Evolutionary conservation across 108 stramenopile genomes (phyloP), one percentile per base, ranked within the genome.

Genomic region (Conticribra guillardii): DNA sequence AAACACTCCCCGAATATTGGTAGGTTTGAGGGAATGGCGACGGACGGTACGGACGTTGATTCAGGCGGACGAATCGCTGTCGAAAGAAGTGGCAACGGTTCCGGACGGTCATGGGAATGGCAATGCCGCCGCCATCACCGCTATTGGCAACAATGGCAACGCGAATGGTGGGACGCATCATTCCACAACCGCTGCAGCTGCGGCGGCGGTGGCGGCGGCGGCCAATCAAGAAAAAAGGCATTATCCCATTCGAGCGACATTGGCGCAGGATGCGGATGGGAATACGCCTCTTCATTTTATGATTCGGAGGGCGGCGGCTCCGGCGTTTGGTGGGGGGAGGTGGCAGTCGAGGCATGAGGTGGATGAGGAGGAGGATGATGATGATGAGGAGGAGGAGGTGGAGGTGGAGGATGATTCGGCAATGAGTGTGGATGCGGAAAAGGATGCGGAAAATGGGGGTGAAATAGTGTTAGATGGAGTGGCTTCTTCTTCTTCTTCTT

Each of bases 241-340:
- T 21, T 45, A 24, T 29, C 50, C 53, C 53, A 16, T 54, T 16
- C 66, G 88, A 27, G 87, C 87, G 9, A 69, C 85, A 1, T 51
- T 88, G 32, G 59, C 81, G 24, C 87, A 91, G 64, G 89, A 91
- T 54, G 84, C 88, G 1, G 90, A 91, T 54, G 90, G 90, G 23
- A 84, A 88, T 60, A 87, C 85, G 8, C 90, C 90, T 0, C 68
- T 91, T 26, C 90, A 91, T 71, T 66, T 91, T 32, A 61, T 91
- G 54, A 84, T 91, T 26, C 82, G 90, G 48, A 67, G 86, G 44
- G 79, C 86, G 27, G 71, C 71, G 17, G 61, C 71, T 18, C 71
- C 71, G 23, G 61, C 71, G 45, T 72, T 72, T 30, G 61, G 53
- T 28, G 51, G 60, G 54, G 71, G 60, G 34, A 54, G 71, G 34